phyloP scores from a whole-genome alignment of 2,329 filamentous ascomycete genomes.

The Pochonia chlamydosporia region DNA sequence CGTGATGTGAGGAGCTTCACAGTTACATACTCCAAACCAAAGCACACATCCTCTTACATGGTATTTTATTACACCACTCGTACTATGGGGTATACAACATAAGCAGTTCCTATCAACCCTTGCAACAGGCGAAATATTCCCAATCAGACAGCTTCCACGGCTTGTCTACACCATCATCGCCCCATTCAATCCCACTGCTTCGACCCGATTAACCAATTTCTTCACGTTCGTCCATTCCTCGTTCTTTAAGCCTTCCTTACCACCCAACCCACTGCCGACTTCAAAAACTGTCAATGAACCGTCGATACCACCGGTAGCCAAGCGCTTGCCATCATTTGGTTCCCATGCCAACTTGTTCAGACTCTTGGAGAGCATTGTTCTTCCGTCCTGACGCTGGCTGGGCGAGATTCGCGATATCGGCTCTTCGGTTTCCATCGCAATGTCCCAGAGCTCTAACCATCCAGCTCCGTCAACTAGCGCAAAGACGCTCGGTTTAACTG shows the following conservation, averaged over 20 bases:
- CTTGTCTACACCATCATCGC: constrained; percentile 22
- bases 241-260: constrained; percentile 72
- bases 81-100: constrained; percentile 4
- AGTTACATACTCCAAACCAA: too few species aligned
- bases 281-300: constrained; percentile 90
- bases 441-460: constrained; percentile 89
- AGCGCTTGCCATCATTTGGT: constrained; percentile 73
- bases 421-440: constrained; percentile 87
- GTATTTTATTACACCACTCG: background rate
- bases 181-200: constrained; percentile 52
- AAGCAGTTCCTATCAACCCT: background rate
- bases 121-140: constrained; percentile 2
- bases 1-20: too few species aligned
- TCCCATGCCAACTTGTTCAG: constrained; percentile 96
- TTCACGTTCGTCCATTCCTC: constrained; percentile 95
- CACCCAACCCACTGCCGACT: constrained; percentile 74
- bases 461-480: constrained; percentile 91
- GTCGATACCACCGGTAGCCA: constrained; percentile 89
- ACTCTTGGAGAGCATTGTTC: constrained; percentile 72
- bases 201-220: constrained; percentile 74
- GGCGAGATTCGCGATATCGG: constrained; percentile 78
- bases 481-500: constrained; percentile 89
- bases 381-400: constrained; percentile 56
- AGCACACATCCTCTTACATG: background rate
- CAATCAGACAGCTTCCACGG: too few species aligned